phyloP scores from a whole-genome alignment of 2,329 filamentous ascomycete species.

The Trichoderma lentiforme region DNA sequence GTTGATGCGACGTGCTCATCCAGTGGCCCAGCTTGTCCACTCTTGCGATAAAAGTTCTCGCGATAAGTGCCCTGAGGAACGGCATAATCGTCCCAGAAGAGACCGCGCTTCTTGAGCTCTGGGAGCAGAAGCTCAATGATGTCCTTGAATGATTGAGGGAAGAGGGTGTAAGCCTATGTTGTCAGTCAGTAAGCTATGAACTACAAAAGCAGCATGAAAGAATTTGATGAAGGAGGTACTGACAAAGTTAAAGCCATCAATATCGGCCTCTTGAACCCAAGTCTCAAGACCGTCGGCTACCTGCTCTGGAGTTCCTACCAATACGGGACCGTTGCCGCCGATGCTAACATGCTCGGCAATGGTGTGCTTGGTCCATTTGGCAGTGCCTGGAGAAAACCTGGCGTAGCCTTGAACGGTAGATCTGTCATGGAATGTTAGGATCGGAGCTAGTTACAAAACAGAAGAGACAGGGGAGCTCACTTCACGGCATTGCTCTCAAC shows the following conservation, averaged over 20 bases:
- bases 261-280: constrained; percentile 51
- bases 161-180: constrained; percentile 58
- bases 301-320: constrained; percentile 55
- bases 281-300: constrained; percentile 35
- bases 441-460: background rate
- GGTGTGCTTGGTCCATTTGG: constrained; percentile 70
- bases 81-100: constrained; percentile 54
- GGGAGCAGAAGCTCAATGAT: constrained; percentile 64
- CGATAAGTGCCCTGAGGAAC: constrained; percentile 57
- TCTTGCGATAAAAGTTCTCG: constrained; percentile 55
- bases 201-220: too few relatives aligned
- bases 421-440: constrained; percentile 26
- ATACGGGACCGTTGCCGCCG: constrained; percentile 62
- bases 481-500: constrained; percentile 61
- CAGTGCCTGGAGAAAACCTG: constrained; percentile 54
- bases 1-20: constrained; percentile 51
- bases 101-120: constrained; percentile 56
- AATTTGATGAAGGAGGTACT: constrained; percentile 27
- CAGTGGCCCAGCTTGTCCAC: constrained; percentile 48
- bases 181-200: background rate
- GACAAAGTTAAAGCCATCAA: constrained; percentile 71
- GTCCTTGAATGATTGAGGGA: constrained; percentile 65
- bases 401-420: constrained; percentile 55
- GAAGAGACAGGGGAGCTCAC: constrained; percentile 21
- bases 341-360: constrained; percentile 66